Conservation (phyloP, 164 flowering plant genomes). For the Nelumbo lutea region DNA sequence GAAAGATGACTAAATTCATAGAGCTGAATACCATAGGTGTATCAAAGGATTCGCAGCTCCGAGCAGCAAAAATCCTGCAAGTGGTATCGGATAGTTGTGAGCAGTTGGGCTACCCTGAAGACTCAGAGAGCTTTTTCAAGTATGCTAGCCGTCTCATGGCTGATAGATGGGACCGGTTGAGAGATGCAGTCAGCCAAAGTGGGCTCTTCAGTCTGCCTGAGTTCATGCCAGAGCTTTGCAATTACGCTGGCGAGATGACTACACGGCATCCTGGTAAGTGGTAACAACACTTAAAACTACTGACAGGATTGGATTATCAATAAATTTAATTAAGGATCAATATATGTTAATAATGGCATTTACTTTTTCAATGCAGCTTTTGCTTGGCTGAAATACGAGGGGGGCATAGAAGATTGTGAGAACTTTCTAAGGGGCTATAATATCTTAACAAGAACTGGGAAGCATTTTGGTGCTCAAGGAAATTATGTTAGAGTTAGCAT, state of each 20-base stretch:
- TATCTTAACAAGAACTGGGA: constrained; percentile 64
- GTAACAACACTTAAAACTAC: neutral
- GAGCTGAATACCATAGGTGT: constrained; percentile 37
- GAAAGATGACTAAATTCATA: constrained; percentile 38
- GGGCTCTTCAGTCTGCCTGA: constrained; percentile 50
- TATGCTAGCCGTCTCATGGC: constrained; percentile 31
- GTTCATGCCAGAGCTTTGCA: constrained; percentile 36
- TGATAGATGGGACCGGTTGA: constrained; percentile 48
- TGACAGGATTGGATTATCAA: too few relatives aligned
- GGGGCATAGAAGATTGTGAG: constrained; percentile 56
- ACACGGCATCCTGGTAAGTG: constrained; percentile 49
- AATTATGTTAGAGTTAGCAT: constrained; percentile 40
- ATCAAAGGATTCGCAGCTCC: constrained; percentile 60
- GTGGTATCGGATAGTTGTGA: constrained; percentile 38
- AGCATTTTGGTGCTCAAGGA: constrained; percentile 37
- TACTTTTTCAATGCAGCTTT: constrained; percentile 50
- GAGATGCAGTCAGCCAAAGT: constrained; percentile 34
- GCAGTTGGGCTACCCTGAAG: neutral
- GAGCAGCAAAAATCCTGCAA: constrained; percentile 54
- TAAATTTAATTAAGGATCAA: too few relatives aligned
- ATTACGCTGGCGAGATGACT: constrained; percentile 17
- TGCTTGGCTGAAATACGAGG: constrained; percentile 86
- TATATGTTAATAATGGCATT: neutral
- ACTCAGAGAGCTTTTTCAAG: constrained; percentile 33
- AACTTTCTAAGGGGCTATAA: constrained; percentile 44